Percentiles rank a stretch among this genome's conserved stretches.
Evolutionary conservation across 805 yeast genomes (phyloP).

Genomic region (Ogataea minuta): DNA sequence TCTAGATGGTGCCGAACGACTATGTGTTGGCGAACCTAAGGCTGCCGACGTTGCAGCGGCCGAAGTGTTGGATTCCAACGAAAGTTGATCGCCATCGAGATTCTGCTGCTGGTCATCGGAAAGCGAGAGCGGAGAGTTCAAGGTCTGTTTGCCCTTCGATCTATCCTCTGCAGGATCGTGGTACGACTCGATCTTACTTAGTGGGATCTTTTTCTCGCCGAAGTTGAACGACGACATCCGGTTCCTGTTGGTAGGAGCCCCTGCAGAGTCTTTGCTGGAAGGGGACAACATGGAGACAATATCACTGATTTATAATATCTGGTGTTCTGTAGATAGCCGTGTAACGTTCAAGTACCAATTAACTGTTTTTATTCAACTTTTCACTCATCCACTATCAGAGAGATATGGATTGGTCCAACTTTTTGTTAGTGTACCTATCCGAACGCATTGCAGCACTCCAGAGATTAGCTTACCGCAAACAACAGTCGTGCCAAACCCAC

Average conservation of each 20-base stretch:
- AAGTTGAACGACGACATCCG: conserved; percentile 19
- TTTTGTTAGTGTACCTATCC: conserved; percentile 3
- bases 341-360: background rate
- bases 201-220: conserved; percentile 7
- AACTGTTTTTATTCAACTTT: background rate
- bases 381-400: background rate
- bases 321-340: background rate
- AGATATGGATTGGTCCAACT: conserved; percentile 1
- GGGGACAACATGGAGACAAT: conserved; percentile 22
- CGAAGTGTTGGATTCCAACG: conserved; percentile 18
- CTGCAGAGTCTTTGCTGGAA: conserved; percentile 23
- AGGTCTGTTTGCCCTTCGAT: conserved; percentile 1
- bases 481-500: background rate
- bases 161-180: conserved; percentile 20
- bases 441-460: conserved; percentile 3
- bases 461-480: background rate
- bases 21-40: conserved; percentile 3
- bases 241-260: conserved; percentile 9
- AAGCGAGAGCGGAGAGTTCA: conserved; percentile 23
- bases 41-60: conserved; percentile 8
- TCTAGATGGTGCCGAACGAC: conserved; percentile 5
- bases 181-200: conserved; percentile 15
- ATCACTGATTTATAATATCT: background rate
- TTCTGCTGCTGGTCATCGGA: conserved; percentile 18
- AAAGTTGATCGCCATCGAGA: conserved; percentile 23